A percentile compares a stretch with the other conserved stretches of the same genome.
These are phyloP conservation scores for Peniophora sp. DNA, from an alignment of 1,284 basidiomycete genomes.

Conservation along the genomic window DNA sequence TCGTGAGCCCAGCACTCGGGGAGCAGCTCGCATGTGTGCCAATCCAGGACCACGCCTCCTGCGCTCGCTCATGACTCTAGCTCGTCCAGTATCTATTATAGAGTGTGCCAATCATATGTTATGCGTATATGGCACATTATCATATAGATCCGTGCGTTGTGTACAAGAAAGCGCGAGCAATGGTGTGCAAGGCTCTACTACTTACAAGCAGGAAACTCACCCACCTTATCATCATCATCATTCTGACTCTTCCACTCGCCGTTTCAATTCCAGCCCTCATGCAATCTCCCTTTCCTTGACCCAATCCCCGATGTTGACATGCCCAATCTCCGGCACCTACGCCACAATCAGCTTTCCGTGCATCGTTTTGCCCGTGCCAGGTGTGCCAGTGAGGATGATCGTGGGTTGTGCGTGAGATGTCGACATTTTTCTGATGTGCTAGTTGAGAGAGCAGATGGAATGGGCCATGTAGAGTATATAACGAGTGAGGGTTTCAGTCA, in stretches of 20 bases:
- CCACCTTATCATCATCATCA: slow-evolving; percentile 91
- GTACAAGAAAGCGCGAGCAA: too few species aligned
- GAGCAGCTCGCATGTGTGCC: slow-evolving; percentile 94
- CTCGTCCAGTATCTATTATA: slow-evolving; percentile 82
- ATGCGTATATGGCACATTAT: too few species aligned
- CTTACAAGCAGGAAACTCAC: too few species aligned
- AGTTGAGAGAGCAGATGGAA: too few species aligned
- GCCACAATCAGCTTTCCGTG: slow-evolving; percentile 75
- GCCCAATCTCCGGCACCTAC: slow-evolving; percentile 58
- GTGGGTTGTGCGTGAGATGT: slow-evolving; percentile 49
- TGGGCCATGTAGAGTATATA: too few species aligned
- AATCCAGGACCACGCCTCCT: slow-evolving; percentile 89
- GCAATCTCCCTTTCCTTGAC: slow-evolving; percentile 81
- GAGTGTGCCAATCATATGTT: too few species aligned
- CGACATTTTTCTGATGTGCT: too few species aligned
- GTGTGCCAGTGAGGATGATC: slow-evolving; percentile 90
- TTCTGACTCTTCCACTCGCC: slow-evolving; percentile 93
- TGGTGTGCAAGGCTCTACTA: too few species aligned
- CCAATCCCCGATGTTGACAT: slow-evolving; percentile 87
- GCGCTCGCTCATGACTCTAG: slow-evolving; percentile 63
- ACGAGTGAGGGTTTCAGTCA: too few species aligned
- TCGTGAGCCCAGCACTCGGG: slow-evolving; percentile 98
- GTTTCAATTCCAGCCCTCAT: slow-evolving; percentile 84
- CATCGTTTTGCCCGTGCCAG: slow-evolving; percentile 86
- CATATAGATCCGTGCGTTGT: too few species aligned